Percentiles rank a stretch among this genome's conserved stretches.
phyloP scores from a whole-genome alignment of 108 stramenopile genomes.

The Mediolabrus comicus region DNA sequence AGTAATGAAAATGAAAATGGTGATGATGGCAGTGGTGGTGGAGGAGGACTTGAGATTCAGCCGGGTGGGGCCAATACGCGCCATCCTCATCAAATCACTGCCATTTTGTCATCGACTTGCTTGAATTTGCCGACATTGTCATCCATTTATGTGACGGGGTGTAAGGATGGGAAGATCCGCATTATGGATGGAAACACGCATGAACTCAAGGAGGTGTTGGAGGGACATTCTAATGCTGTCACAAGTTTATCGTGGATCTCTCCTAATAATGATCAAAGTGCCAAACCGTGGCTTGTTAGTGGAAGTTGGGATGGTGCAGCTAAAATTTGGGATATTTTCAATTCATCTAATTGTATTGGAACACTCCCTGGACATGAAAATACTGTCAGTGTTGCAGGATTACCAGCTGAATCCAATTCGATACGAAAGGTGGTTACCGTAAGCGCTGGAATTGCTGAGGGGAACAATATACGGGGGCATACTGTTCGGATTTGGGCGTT shows the following conservation, averaged over 20 bases:
- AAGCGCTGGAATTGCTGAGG: conserved; percentile 75
- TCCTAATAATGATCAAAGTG: background rate
- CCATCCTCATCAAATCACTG: conserved; percentile 52
- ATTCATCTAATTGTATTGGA: conserved; percentile 40
- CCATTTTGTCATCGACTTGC: conserved; percentile 30
- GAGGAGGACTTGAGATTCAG: conserved; percentile 25
- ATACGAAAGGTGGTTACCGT: conserved; percentile 62
- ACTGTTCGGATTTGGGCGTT: conserved; percentile 70
- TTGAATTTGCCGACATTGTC: background rate
- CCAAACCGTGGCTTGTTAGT: conserved; percentile 49
- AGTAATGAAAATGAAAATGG: background rate
- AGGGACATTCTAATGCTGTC: conserved; percentile 83
- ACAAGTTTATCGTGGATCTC: conserved; percentile 63
- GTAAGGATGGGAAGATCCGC: conserved; percentile 77
- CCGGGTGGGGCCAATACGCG: conserved; percentile 34
- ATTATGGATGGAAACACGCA: conserved; percentile 59
- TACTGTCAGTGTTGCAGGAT: conserved; percentile 71
- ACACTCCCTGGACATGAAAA: conserved; percentile 81
- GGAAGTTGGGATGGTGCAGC: conserved; percentile 91
- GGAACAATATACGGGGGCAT: conserved; percentile 62
- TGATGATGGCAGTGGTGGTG: background rate
- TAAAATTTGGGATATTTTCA: conserved; percentile 68
- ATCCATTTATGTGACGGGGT: conserved; percentile 62
- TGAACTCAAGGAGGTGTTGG: conserved; percentile 39
- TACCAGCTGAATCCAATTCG: conserved; percentile 28